Percentiles rank a stretch among this genome's conserved stretches.
Evolutionary conservation across 1,284 basidiomycete species (phyloP).

Genomic region (Leccinum brunneo-olivaceum): DNA sequence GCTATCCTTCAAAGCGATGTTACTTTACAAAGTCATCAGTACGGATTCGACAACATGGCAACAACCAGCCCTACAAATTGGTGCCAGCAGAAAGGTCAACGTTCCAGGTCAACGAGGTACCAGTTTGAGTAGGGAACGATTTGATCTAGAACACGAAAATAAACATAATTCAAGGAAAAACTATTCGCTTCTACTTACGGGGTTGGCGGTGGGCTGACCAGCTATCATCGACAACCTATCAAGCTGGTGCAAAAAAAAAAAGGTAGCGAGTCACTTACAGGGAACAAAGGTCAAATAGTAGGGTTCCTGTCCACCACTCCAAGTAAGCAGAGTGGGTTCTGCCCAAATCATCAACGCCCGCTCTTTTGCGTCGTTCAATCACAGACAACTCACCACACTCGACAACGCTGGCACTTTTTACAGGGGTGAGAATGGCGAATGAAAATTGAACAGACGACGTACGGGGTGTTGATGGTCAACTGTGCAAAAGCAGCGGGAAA

Average conservation of each 20-base stretch:
- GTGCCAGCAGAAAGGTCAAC: slow-evolving; percentile 50
- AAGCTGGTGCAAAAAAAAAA: background rate
- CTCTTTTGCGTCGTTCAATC: background rate
- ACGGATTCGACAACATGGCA: background rate
- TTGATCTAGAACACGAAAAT: slow-evolving; percentile 37
- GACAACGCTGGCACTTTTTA: slow-evolving; percentile 36
- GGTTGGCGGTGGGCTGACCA: slow-evolving; percentile 46
- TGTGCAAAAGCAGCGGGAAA: slow-evolving; percentile 38
- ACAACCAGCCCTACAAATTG: slow-evolving; percentile 39
- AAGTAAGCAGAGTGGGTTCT: slow-evolving; percentile 58
- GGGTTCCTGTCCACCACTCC: slow-evolving; percentile 49
- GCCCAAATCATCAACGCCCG: background rate
- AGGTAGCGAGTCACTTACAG: slow-evolving; percentile 32
- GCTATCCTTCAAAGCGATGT: slow-evolving; percentile 49
- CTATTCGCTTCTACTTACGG: slow-evolving; percentile 34
- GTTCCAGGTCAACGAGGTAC: slow-evolving; percentile 52
- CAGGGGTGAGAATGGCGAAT: background rate
- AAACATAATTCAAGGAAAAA: background rate
- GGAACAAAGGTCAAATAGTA: slow-evolving; percentile 66
- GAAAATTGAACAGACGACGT: slow-evolving; percentile 11
- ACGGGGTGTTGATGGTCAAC: slow-evolving; percentile 68
- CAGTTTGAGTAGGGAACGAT: slow-evolving; percentile 43
- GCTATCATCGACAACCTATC: slow-evolving; percentile 30
- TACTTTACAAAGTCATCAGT: slow-evolving; percentile 33
- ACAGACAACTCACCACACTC: slow-evolving; percentile 44